phyloP scores from a whole-genome alignment of 2,329 filamentous ascomycete species.

The Hansfordia pulvinata region DNA sequence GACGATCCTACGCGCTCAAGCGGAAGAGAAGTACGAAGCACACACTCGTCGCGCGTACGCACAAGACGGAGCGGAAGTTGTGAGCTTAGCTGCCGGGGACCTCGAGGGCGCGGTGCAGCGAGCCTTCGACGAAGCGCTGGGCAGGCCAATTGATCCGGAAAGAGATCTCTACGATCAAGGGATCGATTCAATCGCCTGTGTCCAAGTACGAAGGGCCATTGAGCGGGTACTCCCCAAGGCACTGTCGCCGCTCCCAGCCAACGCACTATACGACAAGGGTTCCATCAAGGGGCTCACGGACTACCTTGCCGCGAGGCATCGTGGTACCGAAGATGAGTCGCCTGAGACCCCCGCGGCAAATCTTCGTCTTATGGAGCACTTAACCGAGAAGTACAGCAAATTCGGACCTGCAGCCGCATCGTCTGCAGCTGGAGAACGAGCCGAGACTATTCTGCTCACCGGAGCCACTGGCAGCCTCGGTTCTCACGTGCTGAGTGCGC shows the following conservation, averaged over 20 bases:
- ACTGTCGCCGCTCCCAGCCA: conserved; percentile 28
- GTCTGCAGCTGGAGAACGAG: conserved; percentile 1
- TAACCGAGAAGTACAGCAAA: conserved; percentile 14
- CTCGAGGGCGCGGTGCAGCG: conserved; percentile 17
- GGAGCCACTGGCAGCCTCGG: conserved; percentile 23
- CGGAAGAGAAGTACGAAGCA: conserved; percentile 31
- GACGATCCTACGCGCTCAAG: conserved; percentile 36
- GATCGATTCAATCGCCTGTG: conserved; percentile 44
- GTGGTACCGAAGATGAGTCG: background rate
- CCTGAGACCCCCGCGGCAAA: conserved; percentile 3
- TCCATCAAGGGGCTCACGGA: conserved; percentile 23
- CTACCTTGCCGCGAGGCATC: conserved; percentile 8
- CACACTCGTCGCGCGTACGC: conserved; percentile 7
- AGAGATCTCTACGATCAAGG: conserved; percentile 43
- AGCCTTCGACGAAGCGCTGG: conserved; percentile 18
- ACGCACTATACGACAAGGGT: conserved; percentile 45
- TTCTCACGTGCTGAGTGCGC: conserved; percentile 31
- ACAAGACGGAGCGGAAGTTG: no score
- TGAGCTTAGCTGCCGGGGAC: no score
- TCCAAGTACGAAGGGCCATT: conserved; percentile 30
- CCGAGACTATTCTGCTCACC: conserved; percentile 10
- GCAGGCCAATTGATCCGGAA: conserved; percentile 15
- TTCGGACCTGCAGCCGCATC: conserved; percentile 3
- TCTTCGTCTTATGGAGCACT: conserved; percentile 10
- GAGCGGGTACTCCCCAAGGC: conserved; percentile 9